Evolutionary conservation across 495 filamentous ascomycete genomes (phyloP).

Genomic region (Aspergillus avenaceus): DNA sequence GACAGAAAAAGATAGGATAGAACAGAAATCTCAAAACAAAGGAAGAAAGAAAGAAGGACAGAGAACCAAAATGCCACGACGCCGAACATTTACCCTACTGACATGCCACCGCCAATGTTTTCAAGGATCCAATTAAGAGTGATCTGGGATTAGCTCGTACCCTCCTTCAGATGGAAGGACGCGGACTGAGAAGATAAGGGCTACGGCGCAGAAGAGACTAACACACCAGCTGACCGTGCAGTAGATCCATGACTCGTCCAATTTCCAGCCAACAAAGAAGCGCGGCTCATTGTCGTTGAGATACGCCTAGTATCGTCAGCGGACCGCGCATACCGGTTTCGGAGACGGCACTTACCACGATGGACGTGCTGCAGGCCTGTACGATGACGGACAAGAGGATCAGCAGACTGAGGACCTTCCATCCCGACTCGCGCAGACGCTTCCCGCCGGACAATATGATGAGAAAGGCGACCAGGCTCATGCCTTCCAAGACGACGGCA

Average conservation of each 20-base stretch:
- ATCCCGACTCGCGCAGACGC: conserved; percentile 68
- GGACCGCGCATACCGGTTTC: too few species aligned
- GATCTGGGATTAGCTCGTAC: conserved; percentile 69
- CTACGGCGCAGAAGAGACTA: conserved; percentile 55
- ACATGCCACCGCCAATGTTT: background rate
- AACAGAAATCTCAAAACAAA: background rate
- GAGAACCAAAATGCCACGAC: background rate
- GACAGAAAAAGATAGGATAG: background rate
- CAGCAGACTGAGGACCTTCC: conserved; percentile 66
- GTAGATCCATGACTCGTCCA: conserved; percentile 74
- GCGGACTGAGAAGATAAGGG: conserved; percentile 58
- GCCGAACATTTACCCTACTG: background rate
- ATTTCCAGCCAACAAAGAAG: conserved; percentile 80
- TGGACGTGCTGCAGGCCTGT: conserved; percentile 66
- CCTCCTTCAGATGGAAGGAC: conserved; percentile 76
- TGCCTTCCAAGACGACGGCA: conserved; percentile 69
- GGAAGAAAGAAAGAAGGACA: background rate
- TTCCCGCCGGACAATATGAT: conserved; percentile 74
- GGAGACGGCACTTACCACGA: conserved; percentile 64
- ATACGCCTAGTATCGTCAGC: too few species aligned
- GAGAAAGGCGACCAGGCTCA: conserved; percentile 67
- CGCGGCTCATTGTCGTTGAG: conserved; percentile 80
- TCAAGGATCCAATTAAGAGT: conserved; percentile 9
- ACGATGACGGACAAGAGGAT: conserved; percentile 57
- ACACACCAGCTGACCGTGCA: conserved; percentile 71